phyloP scores from a whole-genome alignment of 2,329 filamentous ascomycete genomes.

The Pseudocercospora cruenta region DNA sequence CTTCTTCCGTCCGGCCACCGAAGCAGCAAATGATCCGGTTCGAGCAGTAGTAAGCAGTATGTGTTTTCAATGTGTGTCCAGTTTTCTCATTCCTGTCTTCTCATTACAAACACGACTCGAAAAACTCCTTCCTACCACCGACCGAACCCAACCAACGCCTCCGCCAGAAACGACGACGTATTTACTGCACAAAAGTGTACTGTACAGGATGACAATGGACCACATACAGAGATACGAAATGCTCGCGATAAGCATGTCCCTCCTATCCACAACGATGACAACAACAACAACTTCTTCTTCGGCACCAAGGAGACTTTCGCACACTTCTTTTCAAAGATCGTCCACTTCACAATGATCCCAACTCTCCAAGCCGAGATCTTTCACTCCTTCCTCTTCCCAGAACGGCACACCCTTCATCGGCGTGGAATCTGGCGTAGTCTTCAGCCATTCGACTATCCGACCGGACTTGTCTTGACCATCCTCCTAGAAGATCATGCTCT shows the following conservation, averaged over 20 bases:
- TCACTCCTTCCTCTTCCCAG: background rate
- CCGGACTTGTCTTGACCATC: conserved; percentile 6
- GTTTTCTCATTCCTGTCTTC: conserved; percentile 10
- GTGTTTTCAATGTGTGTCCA: background rate
- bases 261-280: background rate
- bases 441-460: conserved; percentile 5
- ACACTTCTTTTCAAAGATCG: conserved; percentile 17
- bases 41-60: background rate
- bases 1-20: background rate
- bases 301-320: conserved; percentile 11
- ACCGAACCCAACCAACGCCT: background rate
- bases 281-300: background rate
- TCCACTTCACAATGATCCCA: conserved; percentile 2
- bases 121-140: too few relatives aligned
- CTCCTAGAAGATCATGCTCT: conserved; percentile 45
- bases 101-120: conserved; percentile 9
- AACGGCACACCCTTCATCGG: background rate
- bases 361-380: background rate
- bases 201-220: conserved; percentile 2
- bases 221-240: conserved; percentile 16
- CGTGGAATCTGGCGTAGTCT: background rate
- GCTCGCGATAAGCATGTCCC: conserved; percentile 18
- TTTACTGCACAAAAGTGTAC: background rate
- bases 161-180: conserved; percentile 1
- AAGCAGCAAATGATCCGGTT: background rate